Evolutionary conservation across 306 rosid genomes (phyloP).

Genomic region (Rosa persica): DNA sequence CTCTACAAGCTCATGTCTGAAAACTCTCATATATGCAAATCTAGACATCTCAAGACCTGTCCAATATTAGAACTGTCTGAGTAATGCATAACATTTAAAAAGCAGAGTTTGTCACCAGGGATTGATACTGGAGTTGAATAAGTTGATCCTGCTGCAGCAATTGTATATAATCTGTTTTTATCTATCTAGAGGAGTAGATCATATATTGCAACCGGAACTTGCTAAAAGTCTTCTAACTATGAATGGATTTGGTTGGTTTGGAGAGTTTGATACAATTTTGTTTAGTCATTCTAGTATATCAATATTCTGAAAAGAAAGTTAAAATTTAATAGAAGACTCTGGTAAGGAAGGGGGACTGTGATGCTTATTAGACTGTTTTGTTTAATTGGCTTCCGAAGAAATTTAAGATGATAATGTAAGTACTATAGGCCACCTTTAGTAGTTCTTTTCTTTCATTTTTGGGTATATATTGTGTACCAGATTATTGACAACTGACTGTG

Average conservation of each 20-base stretch:
- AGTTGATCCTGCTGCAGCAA: too few species aligned
- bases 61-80: too few species aligned
- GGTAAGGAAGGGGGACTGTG: background rate
- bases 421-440: conserved; percentile 3
- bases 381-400: background rate
- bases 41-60: too few species aligned
- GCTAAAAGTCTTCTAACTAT: background rate
- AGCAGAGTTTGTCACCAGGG: too few species aligned
- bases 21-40: too few species aligned
- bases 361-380: too few species aligned
- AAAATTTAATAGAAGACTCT: too few species aligned
- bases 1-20: too few species aligned
- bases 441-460: conserved; percentile 2
- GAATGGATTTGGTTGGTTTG: background rate
- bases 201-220: background rate
- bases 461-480: background rate
- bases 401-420: conserved; percentile 3
- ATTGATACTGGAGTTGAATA: too few species aligned
- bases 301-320: background rate
- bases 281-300: background rate
- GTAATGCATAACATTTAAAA: too few species aligned
- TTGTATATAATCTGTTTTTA: background rate
- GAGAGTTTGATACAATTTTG: background rate
- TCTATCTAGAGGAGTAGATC: background rate
- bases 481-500: conserved; percentile 20